Evolutionary conservation across 1,139 yeast genomes (phyloP).

Genomic region (Candida albicans): DNA sequence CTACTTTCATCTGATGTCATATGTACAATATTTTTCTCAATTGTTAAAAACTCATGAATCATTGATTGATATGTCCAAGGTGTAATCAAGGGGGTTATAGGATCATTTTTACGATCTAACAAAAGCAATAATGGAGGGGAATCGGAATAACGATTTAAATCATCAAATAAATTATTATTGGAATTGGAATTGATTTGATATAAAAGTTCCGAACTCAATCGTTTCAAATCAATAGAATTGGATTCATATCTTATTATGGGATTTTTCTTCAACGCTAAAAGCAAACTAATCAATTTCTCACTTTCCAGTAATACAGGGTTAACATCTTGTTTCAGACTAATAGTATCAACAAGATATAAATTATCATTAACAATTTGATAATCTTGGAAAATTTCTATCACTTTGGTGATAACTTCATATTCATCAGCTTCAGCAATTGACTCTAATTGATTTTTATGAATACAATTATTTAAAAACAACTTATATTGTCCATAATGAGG

Average conservation of each 20-base stretch:
- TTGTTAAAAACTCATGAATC: slow-evolving; percentile 90
- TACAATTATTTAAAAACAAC: slow-evolving; percentile 71
- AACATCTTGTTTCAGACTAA: slow-evolving; percentile 1
- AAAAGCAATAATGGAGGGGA: slow-evolving; percentile 75
- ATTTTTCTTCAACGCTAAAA: slow-evolving; percentile 71
- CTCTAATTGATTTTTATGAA: slow-evolving; percentile 76
- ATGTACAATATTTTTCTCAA: slow-evolving; percentile 76
- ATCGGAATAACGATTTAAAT: slow-evolving; percentile 54
- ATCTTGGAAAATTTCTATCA: slow-evolving; percentile 84
- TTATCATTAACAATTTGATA: slow-evolving; percentile 72
- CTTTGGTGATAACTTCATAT: slow-evolving; percentile 70
- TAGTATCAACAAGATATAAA: slow-evolving; percentile 42
- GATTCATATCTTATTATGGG: slow-evolving; percentile 79
- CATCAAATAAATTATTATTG: slow-evolving; percentile 65
- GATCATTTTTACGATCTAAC: slow-evolving; percentile 84
- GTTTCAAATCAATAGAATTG: slow-evolving; percentile 59
- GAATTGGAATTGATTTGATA: slow-evolving; percentile 59
- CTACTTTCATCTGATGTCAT: slow-evolving; percentile 26
- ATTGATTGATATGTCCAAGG: slow-evolving; percentile 99
- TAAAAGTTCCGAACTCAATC: slow-evolving; percentile 69
- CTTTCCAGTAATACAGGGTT: slow-evolving; percentile 42
- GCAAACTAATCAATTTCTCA: slow-evolving; percentile 60
- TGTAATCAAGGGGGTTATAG: slow-evolving; percentile 83
- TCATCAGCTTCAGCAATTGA: slow-evolving; percentile 89
- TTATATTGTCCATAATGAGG: slow-evolving; percentile 83